Evolutionary conservation across 23 red algal genomes (phyloP).

Genomic region (Gracilariopsis chorda): DNA sequence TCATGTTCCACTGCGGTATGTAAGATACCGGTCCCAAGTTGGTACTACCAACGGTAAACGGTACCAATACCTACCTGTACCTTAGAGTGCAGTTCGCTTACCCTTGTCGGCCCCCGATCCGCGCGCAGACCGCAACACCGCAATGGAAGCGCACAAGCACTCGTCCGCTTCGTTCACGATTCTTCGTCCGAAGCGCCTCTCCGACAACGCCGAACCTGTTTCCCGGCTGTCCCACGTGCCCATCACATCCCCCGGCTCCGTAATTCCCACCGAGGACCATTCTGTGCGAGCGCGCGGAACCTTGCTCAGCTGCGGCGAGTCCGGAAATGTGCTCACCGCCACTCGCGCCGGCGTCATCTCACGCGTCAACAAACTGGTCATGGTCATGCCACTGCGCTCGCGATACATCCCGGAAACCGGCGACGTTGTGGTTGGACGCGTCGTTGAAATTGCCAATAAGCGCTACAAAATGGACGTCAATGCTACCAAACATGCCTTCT

Average conservation of each 20-base stretch:
- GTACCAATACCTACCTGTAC: too few species aligned
- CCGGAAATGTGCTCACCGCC: conserved; percentile 61
- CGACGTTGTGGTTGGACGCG: conserved; percentile 94
- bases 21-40: too few species aligned
- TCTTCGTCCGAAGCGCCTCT: conserved; percentile 13
- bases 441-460: conserved; percentile 66
- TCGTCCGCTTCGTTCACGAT: neutral
- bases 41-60: too few species aligned
- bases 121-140: too few species aligned
- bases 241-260: conserved; percentile 35
- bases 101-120: too few species aligned
- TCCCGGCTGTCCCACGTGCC: conserved; percentile 54
- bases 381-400: conserved; percentile 76
- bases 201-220: neutral
- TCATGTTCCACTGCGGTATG: too few species aligned
- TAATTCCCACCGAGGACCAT: conserved; percentile 51
- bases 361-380: conserved; percentile 96
- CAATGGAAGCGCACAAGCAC: too few species aligned
- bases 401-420: conserved; percentile 92
- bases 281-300: conserved; percentile 58
- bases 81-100: too few species aligned
- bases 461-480: conserved; percentile 89
- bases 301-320: conserved; percentile 8
- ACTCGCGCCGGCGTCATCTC: conserved; percentile 81
- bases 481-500: conserved; percentile 66